Evolutionary conservation across 2,329 filamentous ascomycete species (phyloP).

Genomic region (Dothistroma pini): DNA sequence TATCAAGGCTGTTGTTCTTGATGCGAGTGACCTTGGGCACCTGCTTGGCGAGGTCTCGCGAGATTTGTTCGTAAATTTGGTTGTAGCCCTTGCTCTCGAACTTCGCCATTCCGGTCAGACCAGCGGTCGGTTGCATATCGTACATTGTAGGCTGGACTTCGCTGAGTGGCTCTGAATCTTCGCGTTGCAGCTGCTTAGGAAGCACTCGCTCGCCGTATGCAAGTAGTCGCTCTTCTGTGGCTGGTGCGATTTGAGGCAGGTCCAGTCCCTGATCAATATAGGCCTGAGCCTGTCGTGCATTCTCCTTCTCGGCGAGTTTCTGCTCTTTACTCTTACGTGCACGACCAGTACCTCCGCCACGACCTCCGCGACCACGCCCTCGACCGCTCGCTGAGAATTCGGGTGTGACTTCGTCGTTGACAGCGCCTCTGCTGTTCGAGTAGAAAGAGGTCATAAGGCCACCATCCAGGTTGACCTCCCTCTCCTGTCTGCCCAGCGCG

Average conservation of each 20-base stretch:
- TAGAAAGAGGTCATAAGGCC: conserved; percentile 82
- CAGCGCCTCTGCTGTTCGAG: conserved; percentile 29
- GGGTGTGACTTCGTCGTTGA: conserved; percentile 29
- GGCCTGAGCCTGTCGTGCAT: conserved; percentile 82
- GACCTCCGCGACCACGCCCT: conserved; percentile 45
- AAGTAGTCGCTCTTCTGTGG: conserved; percentile 53
- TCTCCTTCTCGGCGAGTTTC: conserved; percentile 66
- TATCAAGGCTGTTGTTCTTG: conserved; percentile 78
- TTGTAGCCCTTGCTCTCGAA: conserved; percentile 65
- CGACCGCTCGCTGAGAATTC: conserved; percentile 34
- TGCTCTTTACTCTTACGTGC: conserved; percentile 84
- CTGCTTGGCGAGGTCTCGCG: conserved; percentile 89
- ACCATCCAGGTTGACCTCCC: conserved; percentile 73
- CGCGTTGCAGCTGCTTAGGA: conserved; percentile 32
- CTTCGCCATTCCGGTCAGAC: conserved; percentile 34
- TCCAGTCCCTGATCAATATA: conserved; percentile 76
- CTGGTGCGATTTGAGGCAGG: conserved; percentile 58
- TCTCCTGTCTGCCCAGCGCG: conserved; percentile 29
- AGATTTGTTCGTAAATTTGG: conserved; percentile 96
- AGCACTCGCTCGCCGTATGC: conserved; percentile 25
- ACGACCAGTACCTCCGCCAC: conserved; percentile 45
- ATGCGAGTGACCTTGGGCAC: conserved; percentile 89
- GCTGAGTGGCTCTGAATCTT: conserved; percentile 48
- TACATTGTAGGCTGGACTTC: conserved; percentile 48
- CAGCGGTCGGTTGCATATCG: conserved; percentile 31